A percentile compares a stretch with the other conserved stretches of the same genome.
Conservation (phyloP, 352 stramenopile genomes). For the Phytophthora idaei region DNA sequence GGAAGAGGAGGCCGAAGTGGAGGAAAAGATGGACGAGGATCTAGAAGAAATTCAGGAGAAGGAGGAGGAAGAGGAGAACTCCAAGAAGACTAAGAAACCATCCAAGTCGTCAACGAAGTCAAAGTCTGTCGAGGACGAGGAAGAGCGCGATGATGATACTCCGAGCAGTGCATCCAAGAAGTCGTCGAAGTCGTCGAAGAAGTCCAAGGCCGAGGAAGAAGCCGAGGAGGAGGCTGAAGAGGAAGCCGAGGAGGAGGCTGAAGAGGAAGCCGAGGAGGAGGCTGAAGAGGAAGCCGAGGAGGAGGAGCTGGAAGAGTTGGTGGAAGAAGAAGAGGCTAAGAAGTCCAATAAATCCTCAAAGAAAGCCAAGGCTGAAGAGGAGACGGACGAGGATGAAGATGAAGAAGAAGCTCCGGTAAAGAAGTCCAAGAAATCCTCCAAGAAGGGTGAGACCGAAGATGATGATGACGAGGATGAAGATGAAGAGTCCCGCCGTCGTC, state of each 20-base stretch:
- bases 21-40: slow-evolving; percentile 15
- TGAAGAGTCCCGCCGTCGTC: neutral
- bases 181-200: neutral
- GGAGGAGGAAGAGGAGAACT: slow-evolving; percentile 19
- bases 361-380: neutral
- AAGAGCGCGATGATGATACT: slow-evolving; percentile 7
- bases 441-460: neutral
- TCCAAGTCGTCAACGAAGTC: slow-evolving; percentile 1
- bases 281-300: neutral
- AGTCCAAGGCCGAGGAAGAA: neutral
- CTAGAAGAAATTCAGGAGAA: slow-evolving; percentile 4
- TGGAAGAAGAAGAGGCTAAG: neutral
- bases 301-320: neutral
- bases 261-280: too few relatives aligned
- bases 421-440: neutral
- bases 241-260: too few relatives aligned
- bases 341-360: neutral
- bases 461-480: neutral
- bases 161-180: slow-evolving; percentile 10
- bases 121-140: slow-evolving; percentile 5
- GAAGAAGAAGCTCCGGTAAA: neutral
- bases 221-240: neutral
- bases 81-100: slow-evolving; percentile 2
- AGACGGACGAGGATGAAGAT: neutral
- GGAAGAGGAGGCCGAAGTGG: slow-evolving; percentile 14